These are phyloP conservation scores for Epichloe hybrida DNA, from an alignment of 2,329 filamentous ascomycete genomes.

Conservation along the genomic window DNA sequence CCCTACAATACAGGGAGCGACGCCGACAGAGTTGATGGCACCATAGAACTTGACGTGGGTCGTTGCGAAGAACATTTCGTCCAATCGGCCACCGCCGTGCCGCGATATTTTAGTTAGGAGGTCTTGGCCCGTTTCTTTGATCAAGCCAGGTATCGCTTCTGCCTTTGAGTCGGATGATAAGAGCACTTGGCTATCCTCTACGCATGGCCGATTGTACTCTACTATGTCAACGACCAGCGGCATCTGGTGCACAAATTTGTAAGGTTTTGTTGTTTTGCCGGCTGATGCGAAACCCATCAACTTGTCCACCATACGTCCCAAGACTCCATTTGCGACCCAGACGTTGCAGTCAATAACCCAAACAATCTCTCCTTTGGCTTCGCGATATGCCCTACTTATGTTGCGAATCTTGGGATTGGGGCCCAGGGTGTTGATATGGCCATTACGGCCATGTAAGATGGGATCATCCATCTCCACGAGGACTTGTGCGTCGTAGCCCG, in stretches of 20 bases:
- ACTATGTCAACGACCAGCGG: constrained; percentile 73
- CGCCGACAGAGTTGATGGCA: constrained; percentile 82
- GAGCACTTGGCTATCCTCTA: constrained; percentile 14
- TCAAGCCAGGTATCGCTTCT: constrained; percentile 1
- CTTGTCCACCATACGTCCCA: constrained; percentile 79
- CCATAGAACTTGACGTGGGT: constrained; percentile 95
- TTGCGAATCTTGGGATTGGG: constrained; percentile 99
- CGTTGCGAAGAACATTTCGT: constrained; percentile 90
- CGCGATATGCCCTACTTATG: constrained; percentile 82
- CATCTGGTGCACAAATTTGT: constrained; percentile 92
- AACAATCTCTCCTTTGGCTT: constrained; percentile 74
- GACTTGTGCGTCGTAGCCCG: constrained; percentile 55
- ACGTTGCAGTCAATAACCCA: constrained; percentile 97
- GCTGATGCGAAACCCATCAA: constrained; percentile 54
- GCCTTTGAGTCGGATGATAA: constrained; percentile 22
- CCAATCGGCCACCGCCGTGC: constrained; percentile 64
- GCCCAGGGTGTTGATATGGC: constrained; percentile 49
- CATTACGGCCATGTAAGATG: constrained; percentile 41
- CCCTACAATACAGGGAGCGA: constrained; percentile 88
- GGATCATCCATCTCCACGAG: constrained; percentile 76
- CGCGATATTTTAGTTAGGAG: constrained; percentile 18
- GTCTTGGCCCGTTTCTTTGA: constrained; percentile 4
- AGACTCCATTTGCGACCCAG: constrained; percentile 70
- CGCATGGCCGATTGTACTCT: constrained; percentile 12
- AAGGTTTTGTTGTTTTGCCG: constrained; percentile 36